These are phyloP conservation scores for Pleurotus sapidus DNA, from an alignment of 768 basidiomycete genomes.

Conservation along the genomic window DNA sequence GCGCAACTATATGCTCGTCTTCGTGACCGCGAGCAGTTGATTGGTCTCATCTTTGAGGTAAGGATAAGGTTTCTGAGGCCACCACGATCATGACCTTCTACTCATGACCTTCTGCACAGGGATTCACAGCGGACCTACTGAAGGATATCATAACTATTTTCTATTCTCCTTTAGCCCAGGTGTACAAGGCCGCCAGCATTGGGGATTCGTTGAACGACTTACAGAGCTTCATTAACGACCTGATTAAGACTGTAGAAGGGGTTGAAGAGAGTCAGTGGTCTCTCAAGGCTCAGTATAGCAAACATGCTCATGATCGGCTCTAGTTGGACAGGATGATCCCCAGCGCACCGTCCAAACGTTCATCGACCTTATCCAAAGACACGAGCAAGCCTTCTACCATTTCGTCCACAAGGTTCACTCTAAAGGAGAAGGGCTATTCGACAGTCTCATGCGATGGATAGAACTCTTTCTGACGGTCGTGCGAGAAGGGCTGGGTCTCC, in stretches of 20 bases:
- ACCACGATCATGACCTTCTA: not conserved
- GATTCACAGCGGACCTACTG: conserved; percentile 89
- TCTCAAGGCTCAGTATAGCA: too few species aligned
- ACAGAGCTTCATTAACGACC: conserved; percentile 92
- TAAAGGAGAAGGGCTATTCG: conserved; percentile 92
- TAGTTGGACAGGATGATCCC: conserved; percentile 84
- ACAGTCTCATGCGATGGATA: conserved; percentile 94
- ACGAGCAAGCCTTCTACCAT: conserved; percentile 93
- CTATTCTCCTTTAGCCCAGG: conserved; percentile 93
- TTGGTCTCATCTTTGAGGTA: conserved; percentile 94
- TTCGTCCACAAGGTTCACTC: conserved; percentile 99
- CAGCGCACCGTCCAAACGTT: conserved; percentile 87
- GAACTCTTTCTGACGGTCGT: conserved; percentile 90
- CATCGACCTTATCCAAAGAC: conserved; percentile 88
- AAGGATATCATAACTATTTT: conserved; percentile 99
- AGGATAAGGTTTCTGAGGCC: conserved; percentile 14
- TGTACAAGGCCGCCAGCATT: conserved; percentile 96
- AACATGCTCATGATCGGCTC: too few species aligned
- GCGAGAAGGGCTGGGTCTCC: conserved; percentile 80
- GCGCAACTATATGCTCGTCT: conserved; percentile 75
- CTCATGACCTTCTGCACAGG: conserved; percentile 42
- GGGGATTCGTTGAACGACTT: conserved; percentile 89
- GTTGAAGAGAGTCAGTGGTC: conserved; percentile 78
- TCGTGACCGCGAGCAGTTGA: conserved; percentile 87
- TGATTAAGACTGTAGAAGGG: conserved; percentile 91